Evolutionary conservation across 805 yeast species (phyloP).

Genomic region (Priceomyces medius): DNA sequence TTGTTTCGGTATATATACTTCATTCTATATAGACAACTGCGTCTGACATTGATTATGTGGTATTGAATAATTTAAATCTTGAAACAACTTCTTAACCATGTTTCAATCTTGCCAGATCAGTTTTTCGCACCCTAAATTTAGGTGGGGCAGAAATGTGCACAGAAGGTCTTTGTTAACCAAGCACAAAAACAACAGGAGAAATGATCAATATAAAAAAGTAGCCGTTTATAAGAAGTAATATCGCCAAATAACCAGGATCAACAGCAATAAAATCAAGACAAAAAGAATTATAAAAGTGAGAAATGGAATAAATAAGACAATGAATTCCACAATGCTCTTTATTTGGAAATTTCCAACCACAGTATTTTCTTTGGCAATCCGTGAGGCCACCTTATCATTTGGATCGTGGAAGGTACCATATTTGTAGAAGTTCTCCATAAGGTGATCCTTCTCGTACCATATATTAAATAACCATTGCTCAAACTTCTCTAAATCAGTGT

Average conservation of each 20-base stretch:
- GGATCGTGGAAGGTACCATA: constrained; percentile 50
- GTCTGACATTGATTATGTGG: neutral
- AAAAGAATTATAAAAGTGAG: constrained; percentile 4
- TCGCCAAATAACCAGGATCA: constrained; percentile 7
- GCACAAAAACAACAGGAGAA: neutral
- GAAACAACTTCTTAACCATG: constrained; percentile 2
- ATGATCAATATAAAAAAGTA: neutral
- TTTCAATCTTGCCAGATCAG: constrained; percentile 1
- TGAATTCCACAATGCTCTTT: constrained; percentile 15
- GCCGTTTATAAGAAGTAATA: no score
- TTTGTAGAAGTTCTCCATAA: constrained; percentile 60
- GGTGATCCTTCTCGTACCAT: constrained; percentile 78
- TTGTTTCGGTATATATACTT: no score
- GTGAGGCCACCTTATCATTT: constrained; percentile 9
- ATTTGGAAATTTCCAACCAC: constrained; percentile 26
- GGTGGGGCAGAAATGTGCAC: neutral
- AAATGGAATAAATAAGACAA: constrained; percentile 12
- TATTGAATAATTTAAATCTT: neutral
- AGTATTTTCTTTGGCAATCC: constrained; percentile 9
- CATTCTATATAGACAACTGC: no score
- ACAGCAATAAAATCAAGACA: constrained; percentile 8
- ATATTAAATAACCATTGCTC: constrained; percentile 70
- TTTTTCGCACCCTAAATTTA: constrained; percentile 1
- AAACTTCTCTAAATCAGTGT: constrained; percentile 49
- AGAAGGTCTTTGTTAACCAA: neutral